Percentiles rank a stretch among this genome's conserved stretches.
phyloP scores from a whole-genome alignment of 345 rosid species.

The Populus ilicifolia region DNA sequence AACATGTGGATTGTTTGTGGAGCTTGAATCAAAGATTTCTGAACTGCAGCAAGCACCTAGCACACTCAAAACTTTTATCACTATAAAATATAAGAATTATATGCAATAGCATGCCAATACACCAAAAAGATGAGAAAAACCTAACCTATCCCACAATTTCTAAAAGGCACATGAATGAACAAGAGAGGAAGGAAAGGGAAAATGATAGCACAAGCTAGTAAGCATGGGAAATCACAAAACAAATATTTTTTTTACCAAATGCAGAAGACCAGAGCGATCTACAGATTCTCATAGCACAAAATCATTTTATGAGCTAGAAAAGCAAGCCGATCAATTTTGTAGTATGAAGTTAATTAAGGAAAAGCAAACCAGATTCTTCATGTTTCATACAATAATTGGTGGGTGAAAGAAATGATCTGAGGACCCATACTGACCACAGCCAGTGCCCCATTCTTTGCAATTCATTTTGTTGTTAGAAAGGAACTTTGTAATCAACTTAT shows the following conservation, averaged over 20 bases:
- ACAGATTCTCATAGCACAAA: background rate
- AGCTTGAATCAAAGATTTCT: background rate
- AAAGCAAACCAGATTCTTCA: background rate
- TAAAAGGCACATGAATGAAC: background rate
- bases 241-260: background rate
- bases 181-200: background rate
- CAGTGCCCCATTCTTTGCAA: background rate
- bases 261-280: background rate
- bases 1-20: background rate
- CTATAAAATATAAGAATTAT: background rate
- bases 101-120: background rate
- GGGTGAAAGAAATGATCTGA: background rate
- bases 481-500: background rate
- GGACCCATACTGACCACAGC: background rate
- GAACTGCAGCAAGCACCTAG: background rate
- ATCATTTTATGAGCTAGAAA: background rate
- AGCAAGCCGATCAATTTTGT: background rate
- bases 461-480: background rate
- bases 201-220: background rate
- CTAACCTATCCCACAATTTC: background rate
- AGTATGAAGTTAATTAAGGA: background rate
- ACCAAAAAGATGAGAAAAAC: too few species aligned
- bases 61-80: background rate
- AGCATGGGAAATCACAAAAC: background rate
- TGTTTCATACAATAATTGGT: background rate